phyloP scores from a whole-genome alignment of 2,329 filamentous ascomycete genomes.

The Bipolaris zeicola region DNA sequence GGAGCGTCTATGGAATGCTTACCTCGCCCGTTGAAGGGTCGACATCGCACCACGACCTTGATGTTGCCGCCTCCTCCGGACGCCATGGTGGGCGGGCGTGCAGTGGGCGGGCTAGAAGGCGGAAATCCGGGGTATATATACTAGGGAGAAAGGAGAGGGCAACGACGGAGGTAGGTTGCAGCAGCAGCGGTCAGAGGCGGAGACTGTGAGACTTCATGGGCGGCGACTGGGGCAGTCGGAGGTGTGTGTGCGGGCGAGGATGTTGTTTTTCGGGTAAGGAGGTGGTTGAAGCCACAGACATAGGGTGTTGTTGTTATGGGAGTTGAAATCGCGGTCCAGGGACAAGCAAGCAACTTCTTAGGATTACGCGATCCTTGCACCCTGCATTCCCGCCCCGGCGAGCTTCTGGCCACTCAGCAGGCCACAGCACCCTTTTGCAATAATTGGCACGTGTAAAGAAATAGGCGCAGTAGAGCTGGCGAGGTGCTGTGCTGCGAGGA shows the following conservation, averaged over 20 bases:
- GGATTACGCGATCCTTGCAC: slow-evolving; percentile 37
- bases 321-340: slow-evolving; percentile 16
- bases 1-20: slow-evolving; percentile 25
- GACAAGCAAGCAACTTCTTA: slow-evolving; percentile 22
- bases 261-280: slow-evolving; percentile 27
- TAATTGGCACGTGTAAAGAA: not conserved
- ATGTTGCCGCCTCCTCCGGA: slow-evolving; percentile 86
- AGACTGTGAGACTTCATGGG: slow-evolving; percentile 37
- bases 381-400: slow-evolving; percentile 6
- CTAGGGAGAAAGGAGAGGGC: slow-evolving; percentile 20
- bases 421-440: slow-evolving; percentile 6
- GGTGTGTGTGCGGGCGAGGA: not conserved
- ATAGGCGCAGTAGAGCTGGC: not conserved
- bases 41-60: slow-evolving; percentile 97
- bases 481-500: not conserved
- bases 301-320: slow-evolving; percentile 27
- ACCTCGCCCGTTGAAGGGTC: slow-evolving; percentile 97
- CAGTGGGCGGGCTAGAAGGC: not conserved
- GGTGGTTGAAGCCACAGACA: slow-evolving; percentile 19
- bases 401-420: slow-evolving; percentile 8
- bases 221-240: slow-evolving; percentile 15
- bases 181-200: slow-evolving; percentile 31
- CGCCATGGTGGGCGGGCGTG: slow-evolving; percentile 58
- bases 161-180: slow-evolving; percentile 16
- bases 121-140: slow-evolving; percentile 11